Conservation (phyloP, 2,329 filamentous ascomycete genomes). For the Periconia macrospinosa region DNA sequence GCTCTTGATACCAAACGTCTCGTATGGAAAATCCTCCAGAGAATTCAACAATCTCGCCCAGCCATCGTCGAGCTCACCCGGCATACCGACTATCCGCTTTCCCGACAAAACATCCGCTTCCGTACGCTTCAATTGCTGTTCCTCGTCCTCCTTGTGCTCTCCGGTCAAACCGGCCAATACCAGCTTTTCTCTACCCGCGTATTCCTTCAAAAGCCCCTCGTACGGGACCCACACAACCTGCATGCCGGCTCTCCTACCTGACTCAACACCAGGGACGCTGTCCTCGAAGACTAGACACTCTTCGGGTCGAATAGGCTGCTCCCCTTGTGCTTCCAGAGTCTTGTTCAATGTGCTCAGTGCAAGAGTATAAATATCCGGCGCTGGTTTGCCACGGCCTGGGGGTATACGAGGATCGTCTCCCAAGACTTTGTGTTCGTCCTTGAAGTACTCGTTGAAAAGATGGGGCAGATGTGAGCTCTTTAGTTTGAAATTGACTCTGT, state of each 20-base stretch:
- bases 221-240: conserved; percentile 92
- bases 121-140: conserved; percentile 30
- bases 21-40: conserved; percentile 63
- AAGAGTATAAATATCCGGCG: conserved; percentile 91
- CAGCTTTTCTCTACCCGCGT: conserved; percentile 72
- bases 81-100: conserved; percentile 48
- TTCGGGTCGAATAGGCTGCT: conserved; percentile 69
- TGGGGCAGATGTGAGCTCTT: conserved; percentile 66
- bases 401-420: conserved; percentile 83
- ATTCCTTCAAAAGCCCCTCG: conserved; percentile 74
- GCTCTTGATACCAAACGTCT: conserved; percentile 57
- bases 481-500: conserved; percentile 70
- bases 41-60: conserved; percentile 58
- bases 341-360: conserved; percentile 84
- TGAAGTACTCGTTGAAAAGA: conserved; percentile 63
- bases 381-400: conserved; percentile 83
- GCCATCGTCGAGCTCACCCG: conserved; percentile 62
- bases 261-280: conserved; percentile 88
- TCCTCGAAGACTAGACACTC: conserved; percentile 98
- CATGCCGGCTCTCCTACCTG: conserved; percentile 90
- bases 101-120: conserved; percentile 43
- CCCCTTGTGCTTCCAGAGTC: conserved; percentile 62
- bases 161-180: conserved; percentile 83
- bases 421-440: conserved; percentile 72
- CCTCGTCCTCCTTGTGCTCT: conserved; percentile 63